phyloP scores from a whole-genome alignment of 352 stramenopile species.

The Globisporangium iwayamae region DNA sequence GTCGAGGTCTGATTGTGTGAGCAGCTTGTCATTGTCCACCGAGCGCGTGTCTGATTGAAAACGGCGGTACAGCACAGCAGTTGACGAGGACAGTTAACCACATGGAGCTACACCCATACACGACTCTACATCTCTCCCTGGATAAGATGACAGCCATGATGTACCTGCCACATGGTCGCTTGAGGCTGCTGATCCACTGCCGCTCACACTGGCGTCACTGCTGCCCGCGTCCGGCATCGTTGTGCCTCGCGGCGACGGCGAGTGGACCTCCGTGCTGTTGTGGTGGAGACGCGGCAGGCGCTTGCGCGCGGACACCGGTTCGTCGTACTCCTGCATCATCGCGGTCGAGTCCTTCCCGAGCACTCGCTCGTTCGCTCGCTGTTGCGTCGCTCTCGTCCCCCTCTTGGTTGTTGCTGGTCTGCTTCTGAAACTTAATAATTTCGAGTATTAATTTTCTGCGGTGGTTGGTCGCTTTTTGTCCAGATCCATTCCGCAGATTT shows the following conservation, averaged over 20 bases:
- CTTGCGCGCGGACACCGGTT: constrained; percentile 18
- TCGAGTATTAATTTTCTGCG: too few relatives aligned
- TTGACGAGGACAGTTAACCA: not conserved
- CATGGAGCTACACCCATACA: not conserved
- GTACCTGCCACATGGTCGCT: constrained; percentile 4
- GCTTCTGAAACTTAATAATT: too few relatives aligned
- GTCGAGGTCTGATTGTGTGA: constrained; percentile 11
- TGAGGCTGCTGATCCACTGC: not conserved
- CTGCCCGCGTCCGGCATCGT: not conserved
- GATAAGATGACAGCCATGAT: not conserved
- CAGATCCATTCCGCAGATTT: too few relatives aligned
- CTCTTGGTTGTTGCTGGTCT: not conserved
- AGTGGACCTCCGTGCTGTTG: not conserved
- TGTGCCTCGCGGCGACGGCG: not conserved
- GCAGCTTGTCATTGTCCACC: constrained; percentile 17
- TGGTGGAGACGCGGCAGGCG: constrained; percentile 21
- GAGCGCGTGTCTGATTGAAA: not conserved
- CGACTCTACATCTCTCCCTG: not conserved
- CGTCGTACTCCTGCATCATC: constrained; percentile 28
- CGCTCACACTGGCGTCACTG: not conserved
- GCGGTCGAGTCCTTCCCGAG: not conserved
- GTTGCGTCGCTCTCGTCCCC: not conserved
- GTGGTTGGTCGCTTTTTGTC: too few relatives aligned
- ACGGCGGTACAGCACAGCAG: not conserved
- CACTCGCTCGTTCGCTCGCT: not conserved